A percentile compares a stretch with the other conserved stretches of the same genome.
Evolutionary conservation across 352 stramenopile species (phyloP).

Genomic region (Phytophthora fragariae): DNA sequence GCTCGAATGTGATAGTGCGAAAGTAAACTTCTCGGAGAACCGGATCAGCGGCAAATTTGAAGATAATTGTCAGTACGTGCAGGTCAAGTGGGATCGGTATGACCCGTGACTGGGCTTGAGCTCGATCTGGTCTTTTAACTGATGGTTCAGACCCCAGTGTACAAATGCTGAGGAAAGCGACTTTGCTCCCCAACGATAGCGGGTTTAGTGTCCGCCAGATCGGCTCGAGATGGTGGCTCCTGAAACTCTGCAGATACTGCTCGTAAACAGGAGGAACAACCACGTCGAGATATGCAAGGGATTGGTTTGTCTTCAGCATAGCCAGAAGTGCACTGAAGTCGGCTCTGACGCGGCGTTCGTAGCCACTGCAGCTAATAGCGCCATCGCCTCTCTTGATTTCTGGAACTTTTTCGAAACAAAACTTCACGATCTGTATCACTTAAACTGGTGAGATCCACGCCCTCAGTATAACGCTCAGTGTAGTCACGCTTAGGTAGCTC

Average conservation of each 20-base stretch:
- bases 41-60: not conserved
- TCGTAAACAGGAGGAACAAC: not conserved
- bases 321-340: not conserved
- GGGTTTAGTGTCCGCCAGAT: not conserved
- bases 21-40: not conserved
- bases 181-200: not conserved
- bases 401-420: not conserved
- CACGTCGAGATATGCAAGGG: not conserved
- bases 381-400: not conserved
- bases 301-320: not conserved
- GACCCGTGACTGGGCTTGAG: not conserved
- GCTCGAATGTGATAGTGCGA: not conserved
- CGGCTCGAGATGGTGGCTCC: not conserved
- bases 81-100: not conserved
- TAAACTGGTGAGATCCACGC: not conserved
- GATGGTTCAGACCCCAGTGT: not conserved
- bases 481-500: not conserved
- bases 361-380: not conserved
- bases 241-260: not conserved
- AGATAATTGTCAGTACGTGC: not conserved
- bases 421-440: not conserved
- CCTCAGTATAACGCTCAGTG: not conserved
- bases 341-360: not conserved
- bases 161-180: not conserved
- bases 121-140: not conserved